Conservation (phyloP, 371 early-diverging fungal genomes). For the Rhizomucor miehei region DNA sequence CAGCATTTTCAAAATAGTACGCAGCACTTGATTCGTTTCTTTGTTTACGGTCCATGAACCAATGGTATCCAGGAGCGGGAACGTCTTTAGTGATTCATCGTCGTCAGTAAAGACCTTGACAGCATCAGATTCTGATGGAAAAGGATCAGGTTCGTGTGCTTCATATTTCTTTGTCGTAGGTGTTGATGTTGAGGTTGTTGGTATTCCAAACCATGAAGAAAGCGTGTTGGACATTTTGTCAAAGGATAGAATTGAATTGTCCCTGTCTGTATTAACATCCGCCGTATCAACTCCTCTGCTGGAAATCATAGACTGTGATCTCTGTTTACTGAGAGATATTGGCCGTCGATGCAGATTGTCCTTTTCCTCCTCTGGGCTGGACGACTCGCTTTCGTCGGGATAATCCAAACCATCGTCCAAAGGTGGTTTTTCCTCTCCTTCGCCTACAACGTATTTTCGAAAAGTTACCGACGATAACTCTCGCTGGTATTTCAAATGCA, state of each 20-base stretch:
- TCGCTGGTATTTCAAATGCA: slow-evolving; percentile 24
- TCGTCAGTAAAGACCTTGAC: slow-evolving; percentile 21
- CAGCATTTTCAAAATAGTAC: slow-evolving; percentile 60
- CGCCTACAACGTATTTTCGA: slow-evolving; percentile 19
- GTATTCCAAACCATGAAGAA: slow-evolving; percentile 8
- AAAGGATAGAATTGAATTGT: neutral
- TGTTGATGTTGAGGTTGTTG: neutral
- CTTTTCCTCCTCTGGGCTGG: neutral
- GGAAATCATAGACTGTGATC: neutral
- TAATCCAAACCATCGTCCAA: slow-evolving; percentile 11
- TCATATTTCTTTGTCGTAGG: slow-evolving; percentile 1
- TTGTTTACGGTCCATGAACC: slow-evolving; percentile 53
- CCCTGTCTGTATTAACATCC: too few species aligned
- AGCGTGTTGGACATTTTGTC: neutral
- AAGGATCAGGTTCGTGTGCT: slow-evolving; percentile 12
- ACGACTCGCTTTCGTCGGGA: slow-evolving; percentile 17
- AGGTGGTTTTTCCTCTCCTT: slow-evolving; percentile 4
- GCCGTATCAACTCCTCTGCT: neutral
- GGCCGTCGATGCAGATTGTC: neutral
- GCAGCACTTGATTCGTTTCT: slow-evolving; percentile 63
- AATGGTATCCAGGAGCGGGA: slow-evolving; percentile 34
- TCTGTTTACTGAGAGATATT: neutral
- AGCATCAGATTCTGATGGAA: slow-evolving; percentile 4
- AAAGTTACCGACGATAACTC: slow-evolving; percentile 18
- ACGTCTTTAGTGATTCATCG: slow-evolving; percentile 25